Percentiles rank a stretch among this genome's conserved stretches.
phyloP scores from a whole-genome alignment of 768 basidiomycete species.

The Strobilomyces confusus region DNA sequence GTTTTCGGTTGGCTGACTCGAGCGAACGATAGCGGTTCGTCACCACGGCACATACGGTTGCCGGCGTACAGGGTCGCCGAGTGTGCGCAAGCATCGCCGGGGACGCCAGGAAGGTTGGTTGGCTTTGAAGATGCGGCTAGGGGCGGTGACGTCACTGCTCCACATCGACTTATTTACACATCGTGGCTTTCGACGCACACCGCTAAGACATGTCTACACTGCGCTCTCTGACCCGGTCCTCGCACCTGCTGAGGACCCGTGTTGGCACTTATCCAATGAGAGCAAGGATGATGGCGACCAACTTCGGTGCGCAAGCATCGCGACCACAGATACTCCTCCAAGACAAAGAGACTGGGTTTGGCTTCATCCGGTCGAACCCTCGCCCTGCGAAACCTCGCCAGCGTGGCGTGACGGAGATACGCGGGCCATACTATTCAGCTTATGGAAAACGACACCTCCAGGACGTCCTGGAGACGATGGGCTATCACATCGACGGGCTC shows the following conservation, averaged over 20 bases:
- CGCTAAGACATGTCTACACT: not conserved
- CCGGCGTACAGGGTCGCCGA: too few relatives aligned
- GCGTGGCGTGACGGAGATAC: constrained; percentile 41
- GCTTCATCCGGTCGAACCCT: constrained; percentile 21
- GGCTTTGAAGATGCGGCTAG: too few relatives aligned
- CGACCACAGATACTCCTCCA: constrained; percentile 8
- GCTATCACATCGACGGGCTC: constrained; percentile 41
- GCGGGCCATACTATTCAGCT: constrained; percentile 42
- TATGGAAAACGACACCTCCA: constrained; percentile 40
- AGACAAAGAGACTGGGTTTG: constrained; percentile 10
- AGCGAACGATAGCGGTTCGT: too few relatives aligned
- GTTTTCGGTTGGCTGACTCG: too few relatives aligned
- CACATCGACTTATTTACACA: not conserved
- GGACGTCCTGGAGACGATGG: constrained; percentile 40
- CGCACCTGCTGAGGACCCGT: not conserved
- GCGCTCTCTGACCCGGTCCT: not conserved
- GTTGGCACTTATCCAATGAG: not conserved
- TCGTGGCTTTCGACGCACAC: not conserved
- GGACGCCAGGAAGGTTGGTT: too few relatives aligned
- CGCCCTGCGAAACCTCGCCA: constrained; percentile 34
- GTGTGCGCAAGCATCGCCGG: too few relatives aligned
- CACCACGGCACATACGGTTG: too few relatives aligned
- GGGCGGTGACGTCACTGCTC: constrained; percentile 5
- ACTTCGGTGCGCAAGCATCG: not conserved
- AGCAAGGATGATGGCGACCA: not conserved